phyloP scores from a whole-genome alignment of 371 early-diverging fungal genomes.

The Paraphysoderma sedebokerense region DNA sequence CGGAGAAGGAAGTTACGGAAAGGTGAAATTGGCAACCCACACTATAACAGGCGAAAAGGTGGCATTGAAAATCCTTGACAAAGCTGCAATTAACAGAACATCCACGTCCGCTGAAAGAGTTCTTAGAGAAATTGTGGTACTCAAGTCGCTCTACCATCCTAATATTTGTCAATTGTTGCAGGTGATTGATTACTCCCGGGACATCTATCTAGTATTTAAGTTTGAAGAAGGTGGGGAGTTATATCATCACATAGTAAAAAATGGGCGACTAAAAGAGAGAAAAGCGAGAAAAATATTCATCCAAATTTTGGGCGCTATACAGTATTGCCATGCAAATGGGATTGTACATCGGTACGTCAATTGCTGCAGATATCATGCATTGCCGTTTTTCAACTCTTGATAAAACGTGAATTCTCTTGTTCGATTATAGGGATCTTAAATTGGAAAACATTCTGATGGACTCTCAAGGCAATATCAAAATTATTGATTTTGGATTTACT shows the following conservation, averaged over 20 bases:
- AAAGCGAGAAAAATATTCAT: slow-evolving; percentile 12
- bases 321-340: slow-evolving; percentile 21
- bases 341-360: slow-evolving; percentile 26
- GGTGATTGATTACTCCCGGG: slow-evolving; percentile 23
- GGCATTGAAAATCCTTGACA: slow-evolving; percentile 11
- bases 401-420: not conserved
- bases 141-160: slow-evolving; percentile 23
- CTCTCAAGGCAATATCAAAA: slow-evolving; percentile 8
- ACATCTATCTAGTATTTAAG: slow-evolving; percentile 22
- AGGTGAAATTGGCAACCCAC: slow-evolving; percentile 21
- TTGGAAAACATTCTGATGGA: slow-evolving; percentile 19
- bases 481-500: slow-evolving; percentile 16
- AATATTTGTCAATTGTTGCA: slow-evolving; percentile 33
- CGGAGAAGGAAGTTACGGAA: slow-evolving; percentile 3
- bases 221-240: slow-evolving; percentile 26
- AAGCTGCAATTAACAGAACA: slow-evolving; percentile 4
- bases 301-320: slow-evolving; percentile 17
- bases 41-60: slow-evolving; percentile 12
- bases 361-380: not conserved
- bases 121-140: slow-evolving; percentile 30
- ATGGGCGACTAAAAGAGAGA: slow-evolving; percentile 6
- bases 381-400: not conserved
- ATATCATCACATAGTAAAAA: slow-evolving; percentile 14
- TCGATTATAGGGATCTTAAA: too few species aligned
- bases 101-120: slow-evolving; percentile 7